Percentiles rank a stretch among this genome's conserved stretches.
phyloP scores from a whole-genome alignment of 2,329 filamentous ascomycete genomes.

The Talaromyces islandicus region DNA sequence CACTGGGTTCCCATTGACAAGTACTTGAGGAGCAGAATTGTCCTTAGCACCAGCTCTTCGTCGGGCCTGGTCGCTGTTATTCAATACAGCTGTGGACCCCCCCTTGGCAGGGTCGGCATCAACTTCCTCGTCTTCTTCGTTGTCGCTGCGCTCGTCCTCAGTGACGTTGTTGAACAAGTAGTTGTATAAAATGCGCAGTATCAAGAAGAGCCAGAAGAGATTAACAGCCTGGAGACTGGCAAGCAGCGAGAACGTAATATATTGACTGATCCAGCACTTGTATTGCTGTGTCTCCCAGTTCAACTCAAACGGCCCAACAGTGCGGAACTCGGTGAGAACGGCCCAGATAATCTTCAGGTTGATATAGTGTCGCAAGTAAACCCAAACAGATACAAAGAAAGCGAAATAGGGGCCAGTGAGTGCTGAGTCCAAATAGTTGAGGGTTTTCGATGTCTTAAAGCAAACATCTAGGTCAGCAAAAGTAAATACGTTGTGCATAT shows the following conservation, averaged over 20 bases:
- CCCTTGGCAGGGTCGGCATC: conserved; percentile 14
- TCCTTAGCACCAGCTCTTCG: conserved; percentile 22
- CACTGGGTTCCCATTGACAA: conserved; percentile 35
- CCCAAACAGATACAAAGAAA: conserved; percentile 75
- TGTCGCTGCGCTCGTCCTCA: conserved; percentile 41
- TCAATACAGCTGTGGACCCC: conserved; percentile 19
- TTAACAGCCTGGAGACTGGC: conserved; percentile 42
- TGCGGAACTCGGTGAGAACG: conserved; percentile 41
- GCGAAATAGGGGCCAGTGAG: conserved; percentile 80
- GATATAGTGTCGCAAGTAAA: conserved; percentile 77
- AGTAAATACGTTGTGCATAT: not conserved
- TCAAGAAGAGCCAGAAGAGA: conserved; percentile 42
- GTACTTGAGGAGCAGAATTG: conserved; percentile 28
- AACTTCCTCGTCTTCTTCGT: conserved; percentile 32
- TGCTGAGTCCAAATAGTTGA: conserved; percentile 81
- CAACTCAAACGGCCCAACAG: conserved; percentile 41
- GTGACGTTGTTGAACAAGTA: conserved; percentile 33
- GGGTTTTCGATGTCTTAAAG: conserved; percentile 74
- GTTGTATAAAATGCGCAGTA: conserved; percentile 39
- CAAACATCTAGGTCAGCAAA: not conserved
- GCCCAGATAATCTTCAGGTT: conserved; percentile 45
- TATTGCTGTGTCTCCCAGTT: conserved; percentile 46
- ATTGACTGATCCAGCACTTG: conserved; percentile 44
- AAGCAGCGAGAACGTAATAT: conserved; percentile 40
- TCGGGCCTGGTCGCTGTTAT: conserved; percentile 19